phyloP scores from a whole-genome alignment of 768 basidiomycete species.

The Suillus occidentalis region DNA sequence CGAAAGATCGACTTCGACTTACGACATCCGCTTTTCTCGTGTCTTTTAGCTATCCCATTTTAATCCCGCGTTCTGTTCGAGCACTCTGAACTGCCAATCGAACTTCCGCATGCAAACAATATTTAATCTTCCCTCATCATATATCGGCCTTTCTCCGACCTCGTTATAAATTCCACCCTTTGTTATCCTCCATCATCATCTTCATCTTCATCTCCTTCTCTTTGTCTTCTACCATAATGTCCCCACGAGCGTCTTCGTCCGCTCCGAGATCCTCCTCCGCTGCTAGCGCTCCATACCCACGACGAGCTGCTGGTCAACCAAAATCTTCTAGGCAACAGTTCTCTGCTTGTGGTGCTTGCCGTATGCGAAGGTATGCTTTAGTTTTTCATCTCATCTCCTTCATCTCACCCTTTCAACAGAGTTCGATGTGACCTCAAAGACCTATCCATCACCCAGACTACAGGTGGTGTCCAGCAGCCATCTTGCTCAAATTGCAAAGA shows the following conservation, averaged over 20 bases:
- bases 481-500: slow-evolving; percentile 90
- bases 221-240: slow-evolving; percentile 43
- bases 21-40: slow-evolving; percentile 37
- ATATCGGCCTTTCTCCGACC: slow-evolving; percentile 20
- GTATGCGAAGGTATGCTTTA: slow-evolving; percentile 69
- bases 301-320: slow-evolving; percentile 57
- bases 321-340: slow-evolving; percentile 83
- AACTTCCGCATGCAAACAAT: slow-evolving; percentile 25
- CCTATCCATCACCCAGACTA: slow-evolving; percentile 52
- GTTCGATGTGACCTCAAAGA: slow-evolving; percentile 95
- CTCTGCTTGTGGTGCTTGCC: slow-evolving; percentile 92
- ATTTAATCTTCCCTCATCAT: slow-evolving; percentile 18
- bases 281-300: slow-evolving; percentile 36
- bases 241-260: slow-evolving; percentile 50
- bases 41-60: slow-evolving; percentile 28
- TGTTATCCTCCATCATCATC: slow-evolving; percentile 17
- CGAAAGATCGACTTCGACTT: slow-evolving; percentile 32
- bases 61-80: slow-evolving; percentile 4
- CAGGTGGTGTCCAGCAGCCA: slow-evolving; percentile 39
- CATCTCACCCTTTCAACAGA: slow-evolving; percentile 36
- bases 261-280: slow-evolving; percentile 28
- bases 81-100: slow-evolving; percentile 10
- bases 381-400: background rate
- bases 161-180: slow-evolving; percentile 18
- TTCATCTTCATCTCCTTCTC: slow-evolving; percentile 25